Percentiles rank a stretch among this genome's conserved stretches.
Evolutionary conservation across 2,329 filamentous ascomycete genomes (phyloP).

Genomic region (Beauveria asiatica): DNA sequence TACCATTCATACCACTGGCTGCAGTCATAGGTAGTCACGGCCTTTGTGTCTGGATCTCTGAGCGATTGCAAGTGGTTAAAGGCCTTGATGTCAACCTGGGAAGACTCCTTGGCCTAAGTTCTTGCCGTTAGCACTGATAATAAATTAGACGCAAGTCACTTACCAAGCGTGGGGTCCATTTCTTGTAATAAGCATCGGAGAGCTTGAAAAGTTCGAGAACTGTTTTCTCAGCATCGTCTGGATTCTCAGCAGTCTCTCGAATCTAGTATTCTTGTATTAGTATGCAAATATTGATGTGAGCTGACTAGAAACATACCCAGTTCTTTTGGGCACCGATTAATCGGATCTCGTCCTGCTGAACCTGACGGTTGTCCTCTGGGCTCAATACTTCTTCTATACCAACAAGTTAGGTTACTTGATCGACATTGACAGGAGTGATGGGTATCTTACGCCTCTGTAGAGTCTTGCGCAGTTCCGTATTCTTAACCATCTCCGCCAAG

Average conservation of each 20-base stretch:
- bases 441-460: neutral
- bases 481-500: neutral
- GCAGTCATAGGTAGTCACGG: neutral
- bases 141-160: neutral
- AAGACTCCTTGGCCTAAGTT: neutral
- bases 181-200: neutral
- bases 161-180: neutral
- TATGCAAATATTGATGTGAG: neutral
- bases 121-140: neutral
- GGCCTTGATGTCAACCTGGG: neutral
- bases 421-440: neutral
- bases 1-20: neutral
- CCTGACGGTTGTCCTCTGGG: neutral
- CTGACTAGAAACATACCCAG: neutral
- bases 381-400: neutral
- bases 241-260: neutral
- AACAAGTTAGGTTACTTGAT: neutral
- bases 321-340: neutral
- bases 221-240: neutral
- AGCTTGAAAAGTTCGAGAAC: neutral
- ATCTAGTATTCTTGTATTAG: neutral
- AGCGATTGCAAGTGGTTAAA: neutral
- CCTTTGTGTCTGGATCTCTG: neutral
- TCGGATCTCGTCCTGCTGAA: neutral
- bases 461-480: neutral